Base-by-base conservation (phyloP, 2,329 filamentous ascomycete species). In the Diaporthe ampelina region DNA sequence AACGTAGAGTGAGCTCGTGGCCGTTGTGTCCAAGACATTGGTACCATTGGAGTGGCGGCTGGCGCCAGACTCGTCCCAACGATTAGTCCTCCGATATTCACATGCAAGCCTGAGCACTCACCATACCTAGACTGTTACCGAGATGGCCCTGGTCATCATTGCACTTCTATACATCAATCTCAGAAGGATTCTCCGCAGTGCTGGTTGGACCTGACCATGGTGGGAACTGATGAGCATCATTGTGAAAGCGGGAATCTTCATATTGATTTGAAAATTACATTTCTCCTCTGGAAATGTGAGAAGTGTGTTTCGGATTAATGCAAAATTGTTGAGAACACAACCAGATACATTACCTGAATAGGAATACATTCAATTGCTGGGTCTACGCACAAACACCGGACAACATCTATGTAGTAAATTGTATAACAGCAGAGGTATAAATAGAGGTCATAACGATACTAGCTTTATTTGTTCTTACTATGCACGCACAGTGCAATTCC, bases 401-500 rank as follows among this genome's bases (percentile, higher is more conserved):
- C 13, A 17, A 8, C 13, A 43, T 35, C 0, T 19, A 61, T 15
- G n/a, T 21, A 24, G 24, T 24, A 5, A 3, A 50, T 19, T 11
- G 10, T 8, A 24, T 32, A 8, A 54, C n/a, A 24, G 48, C 7
- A 68, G 21, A 2, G 37, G 37, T 17, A 54, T 19, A 21, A 21
- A 45, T 13, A 35, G 32, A 37, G 17, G 2, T 9, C 13, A 35
- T 54, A 4, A 19, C 15, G 15, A 37, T 35, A 56, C 26, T 70
- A 78, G 63, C 81, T 78, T 54, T 70, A 76, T 63, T 57, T 74
- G 45, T 65, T 75, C 79, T 92, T 92, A 81, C 90, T 92, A 73
- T 94, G 90, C 2, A 98, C 95, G 83, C 95, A 98, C 35, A 98
- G 83, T 3, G 88, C 94, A 81, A 98, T 97, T 0, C 95, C 95